A percentile compares a stretch with the other conserved stretches of the same genome.
Evolutionary conservation across 805 yeast species (phyloP).

Genomic region (Peterozyma xylosa): DNA sequence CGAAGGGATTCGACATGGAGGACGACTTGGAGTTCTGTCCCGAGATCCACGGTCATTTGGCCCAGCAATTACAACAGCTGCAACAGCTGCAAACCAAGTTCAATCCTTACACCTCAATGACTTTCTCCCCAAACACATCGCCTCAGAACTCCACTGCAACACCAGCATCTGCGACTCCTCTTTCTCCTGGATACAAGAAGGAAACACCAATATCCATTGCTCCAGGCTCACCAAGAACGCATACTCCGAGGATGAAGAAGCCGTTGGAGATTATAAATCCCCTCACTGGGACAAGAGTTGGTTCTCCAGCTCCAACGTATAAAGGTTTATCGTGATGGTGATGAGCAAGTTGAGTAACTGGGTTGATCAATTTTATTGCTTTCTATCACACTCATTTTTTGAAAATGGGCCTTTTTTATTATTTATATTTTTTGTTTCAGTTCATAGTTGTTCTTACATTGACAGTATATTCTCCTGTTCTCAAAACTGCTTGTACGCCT

Average conservation of each 20-base stretch:
- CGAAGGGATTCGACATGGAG: slow-evolving; percentile 54
- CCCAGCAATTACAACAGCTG: slow-evolving; percentile 1
- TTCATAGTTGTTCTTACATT: too few relatives aligned
- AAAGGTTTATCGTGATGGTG: neutral
- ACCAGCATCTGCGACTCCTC: slow-evolving; percentile 16
- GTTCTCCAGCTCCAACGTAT: slow-evolving; percentile 33
- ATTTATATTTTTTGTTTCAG: too few relatives aligned
- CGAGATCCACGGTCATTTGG: slow-evolving; percentile 25
- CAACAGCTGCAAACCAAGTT: slow-evolving; percentile 35
- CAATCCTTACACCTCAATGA: slow-evolving; percentile 61
- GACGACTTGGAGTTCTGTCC: slow-evolving; percentile 65
- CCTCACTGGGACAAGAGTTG: slow-evolving; percentile 48
- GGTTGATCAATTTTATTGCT: neutral
- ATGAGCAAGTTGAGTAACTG: neutral
- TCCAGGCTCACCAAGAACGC: slow-evolving; percentile 32
- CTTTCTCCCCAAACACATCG: slow-evolving; percentile 46
- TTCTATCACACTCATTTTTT: neutral
- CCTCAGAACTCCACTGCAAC: slow-evolving; percentile 21
- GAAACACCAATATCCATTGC: slow-evolving; percentile 5
- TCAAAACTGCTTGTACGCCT: too few relatives aligned
- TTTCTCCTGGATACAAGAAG: slow-evolving; percentile 9
- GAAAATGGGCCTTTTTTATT: too few relatives aligned
- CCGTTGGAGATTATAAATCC: slow-evolving; percentile 60
- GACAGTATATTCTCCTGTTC: too few relatives aligned
- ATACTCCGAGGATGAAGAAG: slow-evolving; percentile 52